phyloP scores from a whole-genome alignment of 129 eudicot genomes.

The carrot (Daucus carota) region DNA sequence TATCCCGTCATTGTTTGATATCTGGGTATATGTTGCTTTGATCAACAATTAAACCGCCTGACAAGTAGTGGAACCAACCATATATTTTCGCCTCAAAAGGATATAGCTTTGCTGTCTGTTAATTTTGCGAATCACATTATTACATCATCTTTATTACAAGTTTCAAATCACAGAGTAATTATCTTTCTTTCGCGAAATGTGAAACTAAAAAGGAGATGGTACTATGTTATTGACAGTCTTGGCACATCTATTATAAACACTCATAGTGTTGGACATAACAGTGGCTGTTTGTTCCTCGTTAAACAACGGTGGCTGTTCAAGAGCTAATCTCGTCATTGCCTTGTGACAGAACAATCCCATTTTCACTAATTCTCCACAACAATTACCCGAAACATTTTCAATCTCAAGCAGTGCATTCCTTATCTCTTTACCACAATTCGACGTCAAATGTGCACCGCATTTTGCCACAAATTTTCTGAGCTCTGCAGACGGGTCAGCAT shows the following conservation, averaged over 20 bases:
- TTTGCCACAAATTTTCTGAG: neutral
- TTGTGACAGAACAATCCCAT: neutral
- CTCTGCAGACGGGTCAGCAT: neutral
- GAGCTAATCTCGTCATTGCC: neutral
- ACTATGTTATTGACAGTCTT: neutral
- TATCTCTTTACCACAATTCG: neutral
- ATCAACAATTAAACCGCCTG: too few relatives aligned
- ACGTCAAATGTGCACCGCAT: neutral
- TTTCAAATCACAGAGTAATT: neutral
- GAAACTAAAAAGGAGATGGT: neutral
- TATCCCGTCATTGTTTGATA: too few relatives aligned
- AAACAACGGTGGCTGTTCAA: neutral
- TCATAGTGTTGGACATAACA: neutral
- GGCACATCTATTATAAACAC: neutral
- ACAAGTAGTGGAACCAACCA: too few relatives aligned
- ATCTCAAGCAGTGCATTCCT: slow-evolving; percentile 4
- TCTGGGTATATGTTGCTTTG: too few relatives aligned
- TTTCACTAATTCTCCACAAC: neutral
- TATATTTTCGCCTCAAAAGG: too few relatives aligned
- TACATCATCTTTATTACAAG: neutral
- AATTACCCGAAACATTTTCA: neutral
- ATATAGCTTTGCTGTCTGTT: neutral
- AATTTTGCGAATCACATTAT: neutral
- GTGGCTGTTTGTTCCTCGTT: neutral
- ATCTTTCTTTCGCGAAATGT: neutral